A percentile compares a stretch with the other conserved stretches of the same genome.
These are phyloP conservation scores for Sarcodon sp. DNA, from an alignment of 768 basidiomycete species.

Conservation along the genomic window DNA sequence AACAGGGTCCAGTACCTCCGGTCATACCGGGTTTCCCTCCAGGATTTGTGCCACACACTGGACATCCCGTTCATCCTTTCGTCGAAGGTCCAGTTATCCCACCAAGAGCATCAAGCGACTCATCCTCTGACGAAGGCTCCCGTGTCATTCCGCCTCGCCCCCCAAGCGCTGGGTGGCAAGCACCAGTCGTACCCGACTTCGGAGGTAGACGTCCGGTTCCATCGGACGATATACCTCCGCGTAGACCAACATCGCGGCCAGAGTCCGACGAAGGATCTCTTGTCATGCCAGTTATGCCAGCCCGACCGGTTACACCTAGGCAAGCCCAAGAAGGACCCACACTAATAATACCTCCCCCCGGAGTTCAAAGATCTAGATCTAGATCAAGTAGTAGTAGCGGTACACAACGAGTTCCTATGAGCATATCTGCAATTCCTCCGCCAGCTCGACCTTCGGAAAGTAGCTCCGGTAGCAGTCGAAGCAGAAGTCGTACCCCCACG, in stretches of 20 bases:
- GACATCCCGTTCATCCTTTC: not conserved
- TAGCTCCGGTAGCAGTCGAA: not conserved
- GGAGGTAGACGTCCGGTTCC: not conserved
- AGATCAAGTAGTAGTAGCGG: not conserved
- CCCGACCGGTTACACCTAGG: not conserved
- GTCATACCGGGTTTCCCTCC: not conserved
- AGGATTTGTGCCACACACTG: not conserved
- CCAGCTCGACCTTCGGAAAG: too few species aligned
- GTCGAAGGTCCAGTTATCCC: not conserved
- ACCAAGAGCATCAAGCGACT: not conserved
- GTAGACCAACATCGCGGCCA: not conserved
- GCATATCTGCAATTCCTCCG: not conserved
- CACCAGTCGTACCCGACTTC: not conserved
- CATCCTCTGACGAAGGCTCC: not conserved
- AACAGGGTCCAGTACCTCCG: not conserved
- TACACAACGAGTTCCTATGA: not conserved
- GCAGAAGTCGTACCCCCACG: not conserved
- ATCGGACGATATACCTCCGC: not conserved
- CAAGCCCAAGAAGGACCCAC: not conserved
- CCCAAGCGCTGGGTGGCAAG: not conserved
- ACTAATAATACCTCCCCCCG: not conserved
- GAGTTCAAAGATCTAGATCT: not conserved
- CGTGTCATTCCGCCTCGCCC: not conserved
- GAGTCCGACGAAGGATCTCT: not conserved
- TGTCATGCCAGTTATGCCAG: not conserved